Percentiles rank a stretch among this genome's conserved stretches.
Evolutionary conservation across 2,329 filamentous ascomycete genomes (phyloP).

Genomic region (Ophiostoma australiae): DNA sequence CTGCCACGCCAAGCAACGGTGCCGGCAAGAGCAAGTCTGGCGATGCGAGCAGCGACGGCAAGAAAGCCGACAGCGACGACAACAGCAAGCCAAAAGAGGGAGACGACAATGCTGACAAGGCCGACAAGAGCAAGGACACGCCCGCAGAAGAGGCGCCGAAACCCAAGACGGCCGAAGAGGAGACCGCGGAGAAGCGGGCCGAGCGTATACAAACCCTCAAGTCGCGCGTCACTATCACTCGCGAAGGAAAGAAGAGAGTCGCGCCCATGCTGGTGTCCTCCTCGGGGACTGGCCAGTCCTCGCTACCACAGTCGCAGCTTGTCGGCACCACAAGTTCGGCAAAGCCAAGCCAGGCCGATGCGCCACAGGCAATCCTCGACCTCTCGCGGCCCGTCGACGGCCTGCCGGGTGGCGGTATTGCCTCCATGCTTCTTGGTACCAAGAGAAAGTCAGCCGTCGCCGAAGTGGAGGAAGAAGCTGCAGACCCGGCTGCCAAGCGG

Average conservation of each 20-base stretch:
- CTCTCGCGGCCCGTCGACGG: slow-evolving; percentile 92
- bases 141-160: slow-evolving; percentile 1
- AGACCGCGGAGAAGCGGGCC: slow-evolving; percentile 50
- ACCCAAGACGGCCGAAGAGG: slow-evolving; percentile 36
- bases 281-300: slow-evolving; percentile 79
- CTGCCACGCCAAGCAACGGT: not conserved
- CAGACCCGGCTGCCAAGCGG: slow-evolving; percentile 18
- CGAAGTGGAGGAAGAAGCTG: slow-evolving; percentile 65
- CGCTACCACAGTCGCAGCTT: slow-evolving; percentile 80
- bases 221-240: slow-evolving; percentile 87
- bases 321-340: slow-evolving; percentile 64
- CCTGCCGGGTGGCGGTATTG: slow-evolving; percentile 81
- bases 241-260: slow-evolving; percentile 95
- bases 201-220: slow-evolving; percentile 63
- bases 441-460: slow-evolving; percentile 80
- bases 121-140: not conserved
- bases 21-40: slow-evolving; percentile 34
- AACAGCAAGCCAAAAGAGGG: slow-evolving; percentile 26
- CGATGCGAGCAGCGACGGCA: slow-evolving; percentile 28
- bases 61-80: slow-evolving; percentile 29
- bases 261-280: slow-evolving; percentile 87
- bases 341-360: slow-evolving; percentile 60
- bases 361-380: slow-evolving; percentile 78
- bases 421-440: slow-evolving; percentile 82
- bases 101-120: not conserved